Evolutionary conservation across 2,329 filamentous ascomycete genomes (phyloP), one percentile per base, ranked within the genome.

Genomic region (Diplodia seriata): DNA sequence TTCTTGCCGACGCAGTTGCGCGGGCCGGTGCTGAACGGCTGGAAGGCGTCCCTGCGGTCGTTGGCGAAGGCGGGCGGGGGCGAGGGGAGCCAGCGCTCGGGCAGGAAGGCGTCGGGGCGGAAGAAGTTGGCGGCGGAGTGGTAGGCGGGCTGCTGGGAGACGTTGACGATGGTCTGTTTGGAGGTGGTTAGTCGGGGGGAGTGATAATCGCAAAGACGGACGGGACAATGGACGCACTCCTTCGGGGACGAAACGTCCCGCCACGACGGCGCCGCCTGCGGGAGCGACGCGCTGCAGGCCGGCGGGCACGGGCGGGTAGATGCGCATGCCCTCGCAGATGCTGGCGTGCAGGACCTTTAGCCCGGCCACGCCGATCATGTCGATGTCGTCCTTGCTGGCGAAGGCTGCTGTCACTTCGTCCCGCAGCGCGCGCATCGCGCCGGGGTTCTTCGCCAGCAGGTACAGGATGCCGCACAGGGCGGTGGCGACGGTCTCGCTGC

Each of bases 401-500:
- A 77, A 77, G 1, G 73, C 56, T 7, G 61, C 53, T 5, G 77
- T 73, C 38, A 78, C 72, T 67, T 78, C 78, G 0, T 72, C 65
- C 18, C 67, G 69, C 1, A 80, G 56, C 33, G 74, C 74, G 15
- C 70, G 53, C 73, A 78, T 70, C 3, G 66, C 70, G 0, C 70
- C 70, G 1, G 74, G 70, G 26, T 66, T 71, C 33, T 69, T 72
- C 9, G 80, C 69, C 0, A 81, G 71, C 14, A 74, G 63, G 63
- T 73, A 83, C 0, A 76, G 79, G 5, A 77, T 54, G 3, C 79
- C 81, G 14, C 74, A 76, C 0, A 83, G 71, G 7, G 79, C 59
- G 0, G 78, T 81, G 0, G 82, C 81, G 0, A 80, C 80, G 0
- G 82, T 83, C 68, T 84, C 82, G n/a, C 78, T 80, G 1, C 81